phyloP scores from a whole-genome alignment of 306 rosid species.

The Cicer pinnatifidum region DNA sequence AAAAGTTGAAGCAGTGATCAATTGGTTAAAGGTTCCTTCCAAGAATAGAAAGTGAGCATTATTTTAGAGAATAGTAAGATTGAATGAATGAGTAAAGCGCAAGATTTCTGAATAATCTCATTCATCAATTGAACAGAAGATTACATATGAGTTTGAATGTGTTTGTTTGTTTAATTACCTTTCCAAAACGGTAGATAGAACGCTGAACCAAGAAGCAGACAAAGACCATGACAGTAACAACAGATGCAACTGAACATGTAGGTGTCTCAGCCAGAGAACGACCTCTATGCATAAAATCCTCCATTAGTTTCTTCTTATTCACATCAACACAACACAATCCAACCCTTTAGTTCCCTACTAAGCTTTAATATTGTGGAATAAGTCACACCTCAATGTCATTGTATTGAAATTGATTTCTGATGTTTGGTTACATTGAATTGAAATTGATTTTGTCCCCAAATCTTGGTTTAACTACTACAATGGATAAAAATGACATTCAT shows the following conservation, averaged over 20 bases:
- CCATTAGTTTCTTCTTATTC: slow-evolving; percentile 45
- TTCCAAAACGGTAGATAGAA: slow-evolving; percentile 79
- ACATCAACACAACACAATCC: slow-evolving; percentile 32
- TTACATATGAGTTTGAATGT: not conserved
- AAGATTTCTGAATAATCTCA: no score
- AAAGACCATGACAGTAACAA: slow-evolving; percentile 86
- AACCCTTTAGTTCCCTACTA: slow-evolving; percentile 32
- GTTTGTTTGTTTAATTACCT: slow-evolving; percentile 48
- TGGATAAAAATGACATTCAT: no score
- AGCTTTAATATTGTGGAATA: no score
- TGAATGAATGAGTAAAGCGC: no score
- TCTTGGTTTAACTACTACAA: not conserved
- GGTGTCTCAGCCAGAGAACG: slow-evolving; percentile 94
- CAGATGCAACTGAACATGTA: slow-evolving; percentile 92
- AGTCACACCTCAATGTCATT: no score
- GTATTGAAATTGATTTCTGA: no score
- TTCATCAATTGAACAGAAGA: no score
- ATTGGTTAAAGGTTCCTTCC: no score
- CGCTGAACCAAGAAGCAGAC: slow-evolving; percentile 80
- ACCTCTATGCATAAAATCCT: slow-evolving; percentile 49
- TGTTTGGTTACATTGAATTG: not conserved
- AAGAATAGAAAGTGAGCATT: no score
- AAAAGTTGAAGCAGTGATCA: not conserved
- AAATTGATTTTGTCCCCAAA: not conserved
- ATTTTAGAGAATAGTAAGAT: no score